Evolutionary conservation across 306 rosid species (phyloP).

Genomic region (Sindora glabra): DNA sequence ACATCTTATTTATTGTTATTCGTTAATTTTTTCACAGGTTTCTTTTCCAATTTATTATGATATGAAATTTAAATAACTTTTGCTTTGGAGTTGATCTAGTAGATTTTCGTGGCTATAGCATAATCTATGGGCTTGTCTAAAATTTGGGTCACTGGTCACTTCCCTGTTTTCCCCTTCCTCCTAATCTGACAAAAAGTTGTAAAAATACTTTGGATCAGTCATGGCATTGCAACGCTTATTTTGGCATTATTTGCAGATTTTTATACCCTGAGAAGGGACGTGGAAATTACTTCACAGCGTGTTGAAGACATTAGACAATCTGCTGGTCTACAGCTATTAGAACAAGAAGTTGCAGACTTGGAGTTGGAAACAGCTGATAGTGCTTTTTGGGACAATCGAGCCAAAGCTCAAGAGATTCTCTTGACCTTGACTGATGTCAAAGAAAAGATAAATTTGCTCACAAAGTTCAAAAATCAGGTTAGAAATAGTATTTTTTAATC

Average conservation of each 20-base stretch:
- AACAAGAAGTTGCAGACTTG: slow-evolving; percentile 57
- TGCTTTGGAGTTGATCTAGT: neutral
- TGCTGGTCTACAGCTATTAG: slow-evolving; percentile 48
- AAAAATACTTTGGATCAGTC: slow-evolving; percentile 5
- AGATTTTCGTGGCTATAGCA: neutral
- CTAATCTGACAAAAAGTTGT: neutral
- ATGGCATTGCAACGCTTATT: neutral
- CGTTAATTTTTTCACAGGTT: neutral
- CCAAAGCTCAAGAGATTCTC: slow-evolving; percentile 76
- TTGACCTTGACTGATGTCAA: slow-evolving; percentile 64
- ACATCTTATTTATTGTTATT: neutral
- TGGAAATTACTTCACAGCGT: slow-evolving; percentile 53
- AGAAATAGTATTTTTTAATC: neutral
- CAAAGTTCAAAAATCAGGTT: slow-evolving; percentile 73
- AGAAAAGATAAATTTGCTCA: slow-evolving; percentile 70
- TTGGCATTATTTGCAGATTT: slow-evolving; percentile 52
- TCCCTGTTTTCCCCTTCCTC: neutral
- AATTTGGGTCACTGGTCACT: neutral
- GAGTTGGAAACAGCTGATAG: slow-evolving; percentile 63
- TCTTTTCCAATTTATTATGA: neutral
- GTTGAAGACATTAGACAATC: slow-evolving; percentile 73
- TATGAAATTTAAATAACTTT: neutral
- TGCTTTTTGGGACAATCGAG: slow-evolving; percentile 81
- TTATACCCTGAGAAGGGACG: slow-evolving; percentile 69
- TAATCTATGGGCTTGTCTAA: slow-evolving; percentile 5